Conservation (phyloP, 306 rosid species). For the Mucuna pruriens region DNA sequence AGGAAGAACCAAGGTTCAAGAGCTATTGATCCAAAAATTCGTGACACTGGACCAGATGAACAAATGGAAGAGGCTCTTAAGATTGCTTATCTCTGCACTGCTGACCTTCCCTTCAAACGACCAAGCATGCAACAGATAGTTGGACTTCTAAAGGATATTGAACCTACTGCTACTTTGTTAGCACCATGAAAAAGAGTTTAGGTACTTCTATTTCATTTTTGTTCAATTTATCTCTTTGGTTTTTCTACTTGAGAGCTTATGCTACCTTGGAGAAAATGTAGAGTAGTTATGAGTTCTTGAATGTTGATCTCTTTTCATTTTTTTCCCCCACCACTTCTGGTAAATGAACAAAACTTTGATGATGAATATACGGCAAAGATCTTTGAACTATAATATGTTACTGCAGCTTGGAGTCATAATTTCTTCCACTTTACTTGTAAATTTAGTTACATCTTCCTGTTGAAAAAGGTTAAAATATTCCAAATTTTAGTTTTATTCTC, state of each 20-base stretch:
- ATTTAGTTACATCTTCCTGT: not conserved
- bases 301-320: conserved; percentile 38
- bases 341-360: conserved; percentile 45
- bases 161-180: conserved; percentile 53
- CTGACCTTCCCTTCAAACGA: conserved; percentile 89
- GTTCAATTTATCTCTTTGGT: conserved; percentile 14
- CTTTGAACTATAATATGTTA: conserved; percentile 15
- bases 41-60: conserved; percentile 60
- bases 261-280: conserved; percentile 50
- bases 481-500: no score
- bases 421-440: not conserved
- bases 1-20: conserved; percentile 68
- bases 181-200: conserved; percentile 29
- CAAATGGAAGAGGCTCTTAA: conserved; percentile 95
- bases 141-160: conserved; percentile 95
- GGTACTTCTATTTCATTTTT: conserved; percentile 35
- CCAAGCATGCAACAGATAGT: conserved; percentile 99
- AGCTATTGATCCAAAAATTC: conserved; percentile 82
- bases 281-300: conserved; percentile 45
- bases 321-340: conserved; percentile 35
- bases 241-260: conserved; percentile 40
- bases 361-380: conserved; percentile 48
- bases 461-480: no score
- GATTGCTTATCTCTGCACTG: conserved; percentile 95
- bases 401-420: conserved; percentile 19